Evolutionary conservation across 345 rosid species (phyloP), one percentile per base, ranked within the genome.

Genomic region (Dimocarpus longan): DNA sequence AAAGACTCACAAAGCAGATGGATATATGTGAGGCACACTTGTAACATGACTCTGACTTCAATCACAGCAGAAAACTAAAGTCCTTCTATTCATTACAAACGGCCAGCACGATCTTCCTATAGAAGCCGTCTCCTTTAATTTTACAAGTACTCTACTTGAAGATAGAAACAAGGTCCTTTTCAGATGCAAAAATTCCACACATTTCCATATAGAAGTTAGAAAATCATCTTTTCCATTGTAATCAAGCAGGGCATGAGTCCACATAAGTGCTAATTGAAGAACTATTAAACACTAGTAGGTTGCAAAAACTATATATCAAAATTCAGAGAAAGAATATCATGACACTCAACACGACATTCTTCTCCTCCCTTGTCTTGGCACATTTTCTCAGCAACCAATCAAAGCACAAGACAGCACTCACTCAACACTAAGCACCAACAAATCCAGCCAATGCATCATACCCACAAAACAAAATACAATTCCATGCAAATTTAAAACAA

Each of bases 391-490:
- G 44, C 1, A 19, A 74, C 18, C 43, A 46, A 64, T 28, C 62
- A 46, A 21, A 62, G 42, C 50, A 21, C 32, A 54, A 19, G 15
- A 32, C 18, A n/a, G 5, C 28, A 60, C 10, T 43, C 37, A 32
- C 37, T 22, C 52, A 60, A 42, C 39, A 40, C 37, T 39, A 57
- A 71, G 18, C 64, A 73, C 28, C 68, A 71, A 8, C 43, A 72
- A 26, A 40, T n/a, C 19, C 8, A 10, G 28, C 67, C 37, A 28
- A 39, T 46, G 52, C 6, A 6, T 2, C 37, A 32, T 3, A 77
- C 71, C 81, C 59, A 43, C 73, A 71, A 28, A 43, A 39, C 65
- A 42, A 24, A 76, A n/a, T 19, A 46, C 13, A 11, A 37, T 16
- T 18, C 24, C 24, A 46, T 50, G 39, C 19, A 57, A 1, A 26